These are phyloP conservation scores for Yarrowia sp. DNA, from an alignment of 805 yeast genomes.

Conservation along the genomic window DNA sequence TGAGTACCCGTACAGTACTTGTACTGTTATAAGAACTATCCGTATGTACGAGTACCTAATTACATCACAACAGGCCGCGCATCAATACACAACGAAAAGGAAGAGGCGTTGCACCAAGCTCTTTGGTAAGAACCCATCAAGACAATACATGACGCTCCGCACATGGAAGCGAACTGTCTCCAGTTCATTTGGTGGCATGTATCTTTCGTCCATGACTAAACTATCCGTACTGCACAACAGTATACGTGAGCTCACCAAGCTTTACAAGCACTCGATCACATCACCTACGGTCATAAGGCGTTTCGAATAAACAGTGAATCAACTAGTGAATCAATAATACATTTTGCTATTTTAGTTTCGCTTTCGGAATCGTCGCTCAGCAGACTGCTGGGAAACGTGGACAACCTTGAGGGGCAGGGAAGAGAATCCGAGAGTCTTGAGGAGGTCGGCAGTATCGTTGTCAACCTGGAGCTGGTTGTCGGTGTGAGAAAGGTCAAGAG, in stretches of 20 bases:
- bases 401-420: constrained; percentile 83
- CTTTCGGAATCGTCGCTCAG: constrained; percentile 89
- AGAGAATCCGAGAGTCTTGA: constrained; percentile 81
- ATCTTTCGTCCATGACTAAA: too few species aligned
- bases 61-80: too few species aligned
- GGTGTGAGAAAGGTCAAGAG: constrained; percentile 96
- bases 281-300: not conserved
- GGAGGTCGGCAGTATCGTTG: constrained; percentile 93
- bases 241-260: not conserved
- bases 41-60: too few species aligned
- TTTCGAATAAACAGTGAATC: constrained; percentile 35
- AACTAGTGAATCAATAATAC: constrained; percentile 38
- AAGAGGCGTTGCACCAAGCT: too few species aligned
- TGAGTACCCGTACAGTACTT: too few species aligned
- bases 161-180: too few species aligned
- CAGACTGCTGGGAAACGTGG: constrained; percentile 73
- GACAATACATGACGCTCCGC: too few species aligned
- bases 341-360: constrained; percentile 62
- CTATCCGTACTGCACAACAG: too few species aligned
- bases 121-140: too few species aligned
- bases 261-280: not conserved
- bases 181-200: too few species aligned
- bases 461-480: constrained; percentile 97
- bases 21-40: too few species aligned
- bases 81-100: too few species aligned